Conservation (phyloP, 1,284 basidiomycete species). For the Fistulina hepatica region DNA sequence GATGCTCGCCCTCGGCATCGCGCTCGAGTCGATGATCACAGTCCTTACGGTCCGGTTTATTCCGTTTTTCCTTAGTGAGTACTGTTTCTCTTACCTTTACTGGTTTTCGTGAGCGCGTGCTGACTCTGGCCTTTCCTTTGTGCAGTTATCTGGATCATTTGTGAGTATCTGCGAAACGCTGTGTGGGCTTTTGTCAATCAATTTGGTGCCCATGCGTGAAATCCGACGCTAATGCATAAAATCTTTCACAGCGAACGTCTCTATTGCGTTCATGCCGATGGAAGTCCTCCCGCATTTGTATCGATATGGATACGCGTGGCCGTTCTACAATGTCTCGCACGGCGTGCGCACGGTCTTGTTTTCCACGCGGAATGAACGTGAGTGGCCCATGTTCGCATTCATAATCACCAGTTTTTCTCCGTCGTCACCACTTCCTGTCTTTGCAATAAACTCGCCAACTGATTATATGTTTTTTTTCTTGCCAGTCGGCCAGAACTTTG, state of each 20-base stretch:
- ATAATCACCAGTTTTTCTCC: neutral
- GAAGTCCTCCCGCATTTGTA: conserved; percentile 58
- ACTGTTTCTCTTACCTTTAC: too few relatives aligned
- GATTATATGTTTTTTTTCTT: conserved; percentile 1
- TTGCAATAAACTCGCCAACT: neutral
- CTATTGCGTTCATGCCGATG: conserved; percentile 52
- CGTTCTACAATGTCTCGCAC: conserved; percentile 60
- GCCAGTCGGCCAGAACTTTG: conserved; percentile 49
- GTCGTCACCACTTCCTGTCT: too few relatives aligned
- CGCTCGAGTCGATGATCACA: conserved; percentile 52
- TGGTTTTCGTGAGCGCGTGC: too few relatives aligned
- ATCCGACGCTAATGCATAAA: conserved; percentile 7
- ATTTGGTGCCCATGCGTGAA: too few relatives aligned
- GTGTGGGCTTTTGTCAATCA: too few relatives aligned
- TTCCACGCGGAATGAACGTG: conserved; percentile 44
- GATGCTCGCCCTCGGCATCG: conserved; percentile 43
- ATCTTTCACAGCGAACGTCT: conserved; percentile 45
- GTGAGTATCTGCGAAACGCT: conserved; percentile 29
- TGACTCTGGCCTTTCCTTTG: too few relatives aligned
- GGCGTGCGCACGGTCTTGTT: conserved; percentile 59
- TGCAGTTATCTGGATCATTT: conserved; percentile 62
- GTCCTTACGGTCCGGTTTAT: conserved; percentile 42
- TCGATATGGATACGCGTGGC: conserved; percentile 56
- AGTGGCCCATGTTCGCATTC: neutral
- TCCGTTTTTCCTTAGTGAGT: conserved; percentile 51